phyloP scores from a whole-genome alignment of 2,329 filamentous ascomycete genomes.

The Colletotrichum plurivorum region DNA sequence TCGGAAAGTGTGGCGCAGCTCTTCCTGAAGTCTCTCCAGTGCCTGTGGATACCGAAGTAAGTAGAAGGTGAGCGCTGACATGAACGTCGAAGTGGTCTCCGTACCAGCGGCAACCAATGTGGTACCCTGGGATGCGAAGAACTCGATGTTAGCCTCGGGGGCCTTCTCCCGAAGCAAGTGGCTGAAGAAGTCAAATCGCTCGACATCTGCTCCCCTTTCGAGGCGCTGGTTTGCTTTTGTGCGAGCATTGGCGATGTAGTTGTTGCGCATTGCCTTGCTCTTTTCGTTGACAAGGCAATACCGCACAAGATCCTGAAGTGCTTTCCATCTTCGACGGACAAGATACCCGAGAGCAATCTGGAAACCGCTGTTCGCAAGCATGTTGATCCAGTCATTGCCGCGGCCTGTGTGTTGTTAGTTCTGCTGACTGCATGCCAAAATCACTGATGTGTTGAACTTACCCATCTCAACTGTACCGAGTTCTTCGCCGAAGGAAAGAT shows the following conservation, averaged over 20 bases:
- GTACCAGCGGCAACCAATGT: constrained; percentile 18
- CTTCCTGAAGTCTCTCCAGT: constrained; percentile 4
- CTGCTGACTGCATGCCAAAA: neutral
- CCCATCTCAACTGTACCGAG: constrained; percentile 44
- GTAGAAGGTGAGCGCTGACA: constrained; percentile 20
- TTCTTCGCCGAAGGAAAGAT: constrained; percentile 47
- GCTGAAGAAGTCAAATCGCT: constrained; percentile 27
- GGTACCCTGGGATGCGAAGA: constrained; percentile 17
- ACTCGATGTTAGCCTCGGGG: constrained; percentile 21
- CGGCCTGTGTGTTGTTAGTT: neutral
- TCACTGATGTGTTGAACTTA: neutral
- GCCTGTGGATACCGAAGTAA: constrained; percentile 12
- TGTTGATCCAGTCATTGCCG: constrained; percentile 22
- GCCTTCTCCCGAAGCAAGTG: constrained; percentile 21
- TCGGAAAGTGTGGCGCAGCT: neutral
- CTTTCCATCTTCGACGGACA: constrained; percentile 10
- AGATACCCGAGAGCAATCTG: constrained; percentile 25
- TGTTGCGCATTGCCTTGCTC: constrained; percentile 20
- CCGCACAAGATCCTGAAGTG: constrained; percentile 3
- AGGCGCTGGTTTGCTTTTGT: neutral
- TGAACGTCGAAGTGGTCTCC: constrained; percentile 25
- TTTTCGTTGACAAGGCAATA: constrained; percentile 16
- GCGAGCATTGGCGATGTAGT: constrained; percentile 10
- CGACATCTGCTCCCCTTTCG: constrained; percentile 2
- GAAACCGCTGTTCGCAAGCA: constrained; percentile 29